Base-by-base conservation (phyloP, 495 filamentous ascomycete genomes). In the Daldinia grandis region DNA sequence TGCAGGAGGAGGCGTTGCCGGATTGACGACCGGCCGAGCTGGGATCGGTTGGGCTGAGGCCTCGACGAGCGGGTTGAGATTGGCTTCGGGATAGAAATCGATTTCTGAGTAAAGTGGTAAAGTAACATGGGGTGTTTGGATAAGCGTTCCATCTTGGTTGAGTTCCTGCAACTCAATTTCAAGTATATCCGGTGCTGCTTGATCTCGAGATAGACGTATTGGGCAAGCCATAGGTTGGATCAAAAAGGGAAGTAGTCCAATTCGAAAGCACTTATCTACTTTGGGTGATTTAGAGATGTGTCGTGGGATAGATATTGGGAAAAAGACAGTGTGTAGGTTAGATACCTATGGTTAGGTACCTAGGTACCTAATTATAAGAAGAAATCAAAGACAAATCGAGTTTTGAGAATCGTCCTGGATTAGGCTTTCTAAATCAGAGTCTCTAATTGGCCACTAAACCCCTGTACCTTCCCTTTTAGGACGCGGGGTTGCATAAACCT, bases 381-480 rank as follows among this genome's bases (percentile, higher is more conserved):
- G 28, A 35, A 14, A 35, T 35, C 0, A 14, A 14, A 35, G 33
- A 35, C 33, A 12, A 14, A 35, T 35, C 12, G 12, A 35, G 33
- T 35, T 35, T 35, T 35, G 12, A 3, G 33, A 35, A 35, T 35
- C 14, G 3, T 14, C 12, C 3, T 14, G 12, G 3, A 14, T 35
- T 35, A 4, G 3, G 33, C 33, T 35, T 35, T 35, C 33, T 33
- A 33, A 33, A 33, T 33, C 9, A 33, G 9, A 12, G 31, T 12
- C 28, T 62, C 56, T 65, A 30, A 65, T 61, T 70, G 68, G 68
- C 40, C 1, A 19, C 6, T 57, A 0, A 24, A 56, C 56, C 62
- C 68, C 51, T 61, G 62, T 42, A 9, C 19, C 44, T 70, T 65
- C 68, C 68, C 2, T 24, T 70, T 70, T 65, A 17, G 68, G 62